Base-by-base conservation (phyloP, 2,329 filamentous ascomycete genomes). In the Fusarium falciforme region DNA sequence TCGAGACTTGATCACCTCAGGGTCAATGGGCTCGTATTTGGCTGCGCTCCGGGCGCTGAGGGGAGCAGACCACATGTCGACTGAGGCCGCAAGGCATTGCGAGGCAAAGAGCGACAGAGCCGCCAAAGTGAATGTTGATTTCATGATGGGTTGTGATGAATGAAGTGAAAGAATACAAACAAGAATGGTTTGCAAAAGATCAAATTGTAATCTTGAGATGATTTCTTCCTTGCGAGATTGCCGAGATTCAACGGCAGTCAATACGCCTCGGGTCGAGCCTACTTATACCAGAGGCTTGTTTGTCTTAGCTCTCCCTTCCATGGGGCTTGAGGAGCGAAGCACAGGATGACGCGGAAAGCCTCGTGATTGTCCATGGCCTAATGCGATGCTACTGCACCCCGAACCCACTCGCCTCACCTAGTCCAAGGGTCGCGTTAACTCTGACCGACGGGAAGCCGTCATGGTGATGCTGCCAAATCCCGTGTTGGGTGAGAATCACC, bases 51-150 rank as follows among this genome's bases (percentile, higher is more conserved):
- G 73, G 29, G 61, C 66, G 22, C 49, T 57, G 22, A 76, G 62
- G 8, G 69, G 72, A 17, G 77, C 67, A 12, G 74, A 73, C 73
- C 74, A 75, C 65, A 76, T 72, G 40, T 77, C 74, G 16, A 78
- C 76, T n/a, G 77, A 73, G 25, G 64, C 64, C 11, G 77, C 64
- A 8, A 75, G 38, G 36, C 68, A 71, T 31, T 66, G 47, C 10
- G 64, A 64, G 6, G 62, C 55, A 52, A 74, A 64, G 47, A 75
- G 54, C 16, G 71, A 65, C 12, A 76, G 52, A 49, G 67, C 6
- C 6, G 64, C 33, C 47, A 77, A 44, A 31, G 65, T 58, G 14
- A 44, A 47, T 6, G 40, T 58, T 5, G 65, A 66, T 36, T 76
- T 78, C 77, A 78, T 78, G 22, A 52, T 71, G 66, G 7, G n/a